These are phyloP conservation scores for Pseudohyphozyma bogoriensis DNA, from an alignment of 768 basidiomycete species.

Conservation along the genomic window DNA sequence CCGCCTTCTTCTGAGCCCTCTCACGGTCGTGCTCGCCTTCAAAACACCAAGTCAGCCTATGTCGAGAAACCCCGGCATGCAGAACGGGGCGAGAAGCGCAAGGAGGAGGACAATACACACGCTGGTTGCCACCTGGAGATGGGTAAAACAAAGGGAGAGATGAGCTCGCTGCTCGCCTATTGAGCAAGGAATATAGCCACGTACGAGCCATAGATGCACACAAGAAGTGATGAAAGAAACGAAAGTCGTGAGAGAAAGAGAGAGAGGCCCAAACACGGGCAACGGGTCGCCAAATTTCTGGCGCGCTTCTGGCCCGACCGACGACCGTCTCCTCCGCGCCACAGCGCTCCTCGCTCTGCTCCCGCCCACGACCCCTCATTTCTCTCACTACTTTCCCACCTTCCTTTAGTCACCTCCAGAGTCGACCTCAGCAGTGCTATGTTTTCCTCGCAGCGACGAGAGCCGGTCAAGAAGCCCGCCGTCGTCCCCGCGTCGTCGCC, in stretches of 20 bases:
- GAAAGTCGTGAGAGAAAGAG: too few species aligned
- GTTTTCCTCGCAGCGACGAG: not conserved
- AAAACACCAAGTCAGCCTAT: too few species aligned
- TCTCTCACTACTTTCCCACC: not conserved
- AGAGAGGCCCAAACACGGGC: not conserved
- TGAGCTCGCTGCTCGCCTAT: too few species aligned
- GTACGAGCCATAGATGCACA: not conserved
- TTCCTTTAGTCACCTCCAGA: not conserved
- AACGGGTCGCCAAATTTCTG: too few species aligned
- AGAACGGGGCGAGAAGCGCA: not conserved
- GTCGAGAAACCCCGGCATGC: too few species aligned
- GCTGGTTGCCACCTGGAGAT: constrained; percentile 20
- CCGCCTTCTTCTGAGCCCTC: constrained; percentile 16
- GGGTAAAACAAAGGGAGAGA: too few species aligned
- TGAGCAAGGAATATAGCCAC: not conserved
- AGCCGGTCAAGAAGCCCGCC: not conserved
- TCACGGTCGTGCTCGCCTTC: not conserved
- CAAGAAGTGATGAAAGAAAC: not conserved
- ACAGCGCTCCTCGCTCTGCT: not conserved
- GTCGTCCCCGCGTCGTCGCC: not conserved
- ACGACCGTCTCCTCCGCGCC: not conserved
- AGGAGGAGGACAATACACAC: not conserved
- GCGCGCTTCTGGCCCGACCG: too few species aligned
- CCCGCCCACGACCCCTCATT: not conserved
- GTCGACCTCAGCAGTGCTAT: too few species aligned